Percentiles rank a stretch among this genome's conserved stretches.
phyloP scores from a whole-genome alignment of 2,329 filamentous ascomycete species.

The Microthyrium microscopicum region DNA sequence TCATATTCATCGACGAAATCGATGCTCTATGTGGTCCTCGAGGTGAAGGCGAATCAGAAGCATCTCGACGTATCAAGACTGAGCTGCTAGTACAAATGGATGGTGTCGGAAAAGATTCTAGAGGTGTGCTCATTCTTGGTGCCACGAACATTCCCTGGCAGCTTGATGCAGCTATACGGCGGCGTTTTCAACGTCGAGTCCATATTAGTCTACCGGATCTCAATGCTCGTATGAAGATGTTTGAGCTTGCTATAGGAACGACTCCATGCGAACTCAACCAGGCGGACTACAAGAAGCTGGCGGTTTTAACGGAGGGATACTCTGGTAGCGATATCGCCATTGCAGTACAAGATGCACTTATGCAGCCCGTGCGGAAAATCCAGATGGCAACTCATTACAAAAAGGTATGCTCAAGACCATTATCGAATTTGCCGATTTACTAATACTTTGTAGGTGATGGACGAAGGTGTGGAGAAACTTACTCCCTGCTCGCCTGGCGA shows the following conservation, averaged over 20 bases:
- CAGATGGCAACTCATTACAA: conserved; percentile 97
- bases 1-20: conserved; percentile 98
- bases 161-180: conserved; percentile 83
- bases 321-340: conserved; percentile 93
- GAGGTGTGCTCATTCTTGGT: conserved; percentile 82
- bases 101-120: conserved; percentile 89
- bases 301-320: conserved; percentile 76
- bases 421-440: background rate
- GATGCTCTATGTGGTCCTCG: conserved; percentile 90
- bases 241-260: conserved; percentile 82
- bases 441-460: conserved; percentile 39
- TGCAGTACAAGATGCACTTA: conserved; percentile 86
- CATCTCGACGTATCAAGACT: conserved; percentile 93
- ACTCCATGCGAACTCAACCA: conserved; percentile 72
- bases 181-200: conserved; percentile 89
- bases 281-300: conserved; percentile 65
- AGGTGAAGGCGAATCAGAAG: conserved; percentile 91
- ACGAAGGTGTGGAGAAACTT: conserved; percentile 48
- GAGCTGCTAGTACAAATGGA: conserved; percentile 99
- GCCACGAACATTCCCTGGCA: conserved; percentile 99
- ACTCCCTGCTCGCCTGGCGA: conserved; percentile 94
- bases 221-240: conserved; percentile 82
- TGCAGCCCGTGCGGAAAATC: conserved; percentile 95
- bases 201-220: conserved; percentile 87
- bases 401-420: conserved; percentile 44